Base-by-base conservation (phyloP, 1,284 basidiomycete genomes). In the Cryptococcus hybrid region DNA sequence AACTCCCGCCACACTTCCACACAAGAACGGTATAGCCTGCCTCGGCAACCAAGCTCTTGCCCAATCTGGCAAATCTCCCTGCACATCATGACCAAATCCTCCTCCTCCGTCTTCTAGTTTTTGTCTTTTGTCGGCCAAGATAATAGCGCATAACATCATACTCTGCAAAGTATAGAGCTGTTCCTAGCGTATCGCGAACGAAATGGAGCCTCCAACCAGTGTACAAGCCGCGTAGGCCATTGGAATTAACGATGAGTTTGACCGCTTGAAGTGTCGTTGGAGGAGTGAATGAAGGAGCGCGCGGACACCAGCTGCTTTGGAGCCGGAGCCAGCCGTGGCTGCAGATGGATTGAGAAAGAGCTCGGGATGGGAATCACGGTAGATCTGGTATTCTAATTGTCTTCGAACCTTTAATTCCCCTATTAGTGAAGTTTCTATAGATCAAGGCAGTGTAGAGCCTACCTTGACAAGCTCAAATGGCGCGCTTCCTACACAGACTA, bases 381-480 rank as follows among this genome's bases (percentile, higher is more conserved):
- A 76, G 59, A 98, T 98, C 50, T 90, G 86, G 70, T 90, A 98
- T 78, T 98, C 95, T 51, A 99, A 81, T 70, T 99, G 94, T 64
- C 92, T 82, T 60, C 91, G 87, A 55, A 92, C 87, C 89, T 91
- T 67, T 47, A 18, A 15, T 43, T 15, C 11, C 24, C 30, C 30
- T 54, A 44, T 49, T 43, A 43, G 12, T 55, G 0, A 30, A 38
- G 13, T 11, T 1, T 11, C 8, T 12, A 7, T 13, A 11, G 3
- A 11, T 40, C 15, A 7, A 40, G 36, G 30, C 7, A 37, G 13
- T 13, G 42, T 39, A 18, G 37, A 34, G 60, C 80, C 65, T 64
- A 93, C 92, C 83, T 98, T 97, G 68, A 97, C 92, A 45, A 98
- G 86, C 76, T 97, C 94, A 68, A 98, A 98, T 37, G 94, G 91